Base-by-base conservation (phyloP, 2,329 filamentous ascomycete species). In the Diplodia scrobiculata region DNA sequence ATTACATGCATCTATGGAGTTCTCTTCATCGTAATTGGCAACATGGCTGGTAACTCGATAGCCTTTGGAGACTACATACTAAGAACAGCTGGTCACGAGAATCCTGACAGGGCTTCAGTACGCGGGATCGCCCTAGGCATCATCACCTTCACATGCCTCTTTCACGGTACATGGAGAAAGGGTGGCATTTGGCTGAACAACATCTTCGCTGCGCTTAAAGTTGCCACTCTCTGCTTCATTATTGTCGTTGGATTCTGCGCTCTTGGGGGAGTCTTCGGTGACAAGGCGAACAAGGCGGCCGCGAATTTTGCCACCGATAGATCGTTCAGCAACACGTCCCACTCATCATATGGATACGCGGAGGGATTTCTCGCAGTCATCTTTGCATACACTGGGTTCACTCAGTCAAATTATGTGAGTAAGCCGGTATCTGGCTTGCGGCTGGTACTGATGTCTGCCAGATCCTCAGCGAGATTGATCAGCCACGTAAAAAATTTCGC, bases 131-230 rank as follows among this genome's bases (percentile, higher is more conserved):
- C 84, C 0, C 75, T 85, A 29, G 77, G 72, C 4, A 74, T 79
- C 0, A 75, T 81, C 7, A 78, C 78, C 0, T 69, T 79, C 11
- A 79, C 81, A 2, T 82, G 82, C 65, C 74, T 84, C 19, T 76
- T 85, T 1, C 84, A 86, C 67, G 78, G 73, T 2, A 71, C 75
- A 32, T 84, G 81, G 51, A 75, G 84, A 29, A 75, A 79, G 7
- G 82, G 81, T 2, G 84, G 84, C 1, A 84, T 86, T 51, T 71
- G 76, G 25, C 70, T 85, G 27, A 84, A 83, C 71, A 85, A 85
- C 68, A 27, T 78, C n/a, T 74, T 86, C 36, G 83, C 83, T 3
- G 72, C 80, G 2, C 69, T 83, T 67, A 86, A 86, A 68, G 72
- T 84, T 2, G 69, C 75, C 53, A 79, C 84, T 1, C 76, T 86